Evolutionary conservation across 1,139 yeast genomes (phyloP), one percentile per base, ranked within the genome.

Genomic region (Sugiyamaella japonica): DNA sequence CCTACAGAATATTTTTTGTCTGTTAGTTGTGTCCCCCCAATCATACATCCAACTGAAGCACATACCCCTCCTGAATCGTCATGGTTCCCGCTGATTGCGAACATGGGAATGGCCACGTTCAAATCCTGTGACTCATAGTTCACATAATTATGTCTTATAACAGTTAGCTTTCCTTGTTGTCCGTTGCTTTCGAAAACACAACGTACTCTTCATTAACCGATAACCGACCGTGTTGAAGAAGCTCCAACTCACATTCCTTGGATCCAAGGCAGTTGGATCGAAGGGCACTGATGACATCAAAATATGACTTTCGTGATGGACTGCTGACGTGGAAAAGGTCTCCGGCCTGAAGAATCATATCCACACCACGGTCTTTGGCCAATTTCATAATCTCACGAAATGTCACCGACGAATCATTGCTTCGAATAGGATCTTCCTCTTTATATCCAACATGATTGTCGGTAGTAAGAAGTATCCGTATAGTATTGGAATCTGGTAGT

Each of bases 401-500:
- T 0, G 97, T 88, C 53, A 72, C 78, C 85, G 96, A 87, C 1
- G 96, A 82, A 67, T 93, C 99, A 63, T 88, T 86, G 1, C 97
- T 96, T 29, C 96, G 78, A 9, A 93, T 84, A 0, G 96, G 93
- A 67, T 93, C 99, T 44, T 81, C 80, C 67, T 93, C 99, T 57
- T 84, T 83, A 67, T 85, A 91, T 1, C 99, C 99, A 31, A 93
- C 96, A 76, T 93, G 99, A 68, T 93, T 93, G 66, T 93, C 99
- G 1, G 99, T 90, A 1, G 99, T 90, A 17, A 93, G 72, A 38
- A 93, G 80, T 20, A 93, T 80, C 43, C 89, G 73, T 15, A 91
- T 81, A 0, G 96, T 89, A 67, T 86, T 79, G 13, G 65, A n/a
- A 29, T 29, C 45, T 45, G 9, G 13, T 34, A 13, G 4, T 3